These are phyloP conservation scores for Aquilaria yunnanensis DNA, from an alignment of 345 rosid species.

Conservation along the genomic window DNA sequence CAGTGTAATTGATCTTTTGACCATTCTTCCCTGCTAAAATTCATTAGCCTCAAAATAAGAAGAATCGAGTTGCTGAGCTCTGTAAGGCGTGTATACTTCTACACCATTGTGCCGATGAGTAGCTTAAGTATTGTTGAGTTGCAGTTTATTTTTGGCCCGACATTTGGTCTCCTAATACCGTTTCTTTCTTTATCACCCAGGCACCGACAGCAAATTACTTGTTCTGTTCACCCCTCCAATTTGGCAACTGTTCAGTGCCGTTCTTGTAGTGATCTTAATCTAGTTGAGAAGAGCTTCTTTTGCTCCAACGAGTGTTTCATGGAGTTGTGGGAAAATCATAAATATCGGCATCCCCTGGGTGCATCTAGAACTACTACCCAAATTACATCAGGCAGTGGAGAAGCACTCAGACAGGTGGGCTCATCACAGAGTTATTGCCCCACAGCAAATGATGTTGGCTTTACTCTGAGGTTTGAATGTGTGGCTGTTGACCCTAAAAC, in stretches of 20 bases:
- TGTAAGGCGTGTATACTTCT: too few relatives aligned
- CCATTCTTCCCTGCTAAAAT: too few relatives aligned
- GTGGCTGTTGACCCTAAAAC: neutral
- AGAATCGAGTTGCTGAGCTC: too few relatives aligned
- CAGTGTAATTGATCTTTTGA: too few relatives aligned
- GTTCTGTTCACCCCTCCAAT: conserved; percentile 6
- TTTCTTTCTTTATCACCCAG: too few relatives aligned
- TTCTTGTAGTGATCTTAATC: neutral
- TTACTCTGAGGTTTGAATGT: conserved; percentile 7
- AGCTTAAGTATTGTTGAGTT: too few relatives aligned
- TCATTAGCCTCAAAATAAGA: too few relatives aligned
- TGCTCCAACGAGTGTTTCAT: conserved; percentile 8
- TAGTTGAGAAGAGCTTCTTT: neutral
- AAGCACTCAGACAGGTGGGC: neutral
- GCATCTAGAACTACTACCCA: neutral
- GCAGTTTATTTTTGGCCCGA: too few relatives aligned
- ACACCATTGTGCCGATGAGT: too few relatives aligned
- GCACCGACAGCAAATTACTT: neutral
- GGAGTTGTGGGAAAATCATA: conserved; percentile 1
- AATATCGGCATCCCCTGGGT: neutral
- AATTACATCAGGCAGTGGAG: neutral
- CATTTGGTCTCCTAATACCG: too few relatives aligned
- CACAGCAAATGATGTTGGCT: conserved; percentile 1
- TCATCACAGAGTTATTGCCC: conserved; percentile 10
- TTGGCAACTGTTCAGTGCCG: conserved; percentile 8